phyloP scores from a whole-genome alignment of 1,139 yeast genomes.

The Debaryomycetaceae sp. region DNA sequence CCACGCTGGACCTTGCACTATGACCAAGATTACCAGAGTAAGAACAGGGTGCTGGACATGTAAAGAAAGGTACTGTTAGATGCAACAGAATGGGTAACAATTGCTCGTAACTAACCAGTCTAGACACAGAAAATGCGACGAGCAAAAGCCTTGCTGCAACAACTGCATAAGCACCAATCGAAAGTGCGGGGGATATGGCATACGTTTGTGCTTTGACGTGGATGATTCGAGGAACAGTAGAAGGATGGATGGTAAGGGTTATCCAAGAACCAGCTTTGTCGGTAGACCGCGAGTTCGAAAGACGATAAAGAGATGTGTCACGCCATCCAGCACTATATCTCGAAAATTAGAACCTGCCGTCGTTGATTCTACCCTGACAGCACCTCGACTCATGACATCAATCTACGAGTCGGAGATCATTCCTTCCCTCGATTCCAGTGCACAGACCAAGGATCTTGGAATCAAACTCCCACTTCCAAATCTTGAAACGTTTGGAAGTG shows the following conservation, averaged over 20 bases:
- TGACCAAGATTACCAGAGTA: conserved; percentile 42
- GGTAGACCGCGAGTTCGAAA: conserved; percentile 6
- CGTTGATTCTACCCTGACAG: no score
- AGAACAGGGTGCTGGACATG: conserved; percentile 52
- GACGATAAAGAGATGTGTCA: no score
- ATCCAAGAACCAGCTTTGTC: conserved; percentile 5
- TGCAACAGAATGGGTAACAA: background rate
- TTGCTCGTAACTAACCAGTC: conserved; percentile 6
- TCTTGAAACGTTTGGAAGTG: conserved; percentile 13
- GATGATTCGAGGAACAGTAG: conserved; percentile 26
- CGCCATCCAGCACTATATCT: no score
- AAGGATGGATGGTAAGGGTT: conserved; percentile 8
- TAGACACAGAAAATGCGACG: conserved; percentile 54
- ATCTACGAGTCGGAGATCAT: no score
- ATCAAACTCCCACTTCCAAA: conserved; percentile 2
- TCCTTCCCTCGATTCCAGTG: no score
- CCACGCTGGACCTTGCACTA: no score
- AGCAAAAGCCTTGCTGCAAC: conserved; percentile 48
- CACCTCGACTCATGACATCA: no score
- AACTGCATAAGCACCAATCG: conserved; percentile 46
- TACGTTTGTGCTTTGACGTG: conserved; percentile 43
- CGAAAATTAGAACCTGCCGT: no score
- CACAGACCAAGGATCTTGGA: background rate
- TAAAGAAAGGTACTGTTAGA: conserved; percentile 29
- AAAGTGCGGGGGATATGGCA: conserved; percentile 45